Evolutionary conservation across 2,329 filamentous ascomycete species (phyloP), one percentile per base, ranked within the genome.

Genomic region (Lasiodiplodia theobromae): DNA sequence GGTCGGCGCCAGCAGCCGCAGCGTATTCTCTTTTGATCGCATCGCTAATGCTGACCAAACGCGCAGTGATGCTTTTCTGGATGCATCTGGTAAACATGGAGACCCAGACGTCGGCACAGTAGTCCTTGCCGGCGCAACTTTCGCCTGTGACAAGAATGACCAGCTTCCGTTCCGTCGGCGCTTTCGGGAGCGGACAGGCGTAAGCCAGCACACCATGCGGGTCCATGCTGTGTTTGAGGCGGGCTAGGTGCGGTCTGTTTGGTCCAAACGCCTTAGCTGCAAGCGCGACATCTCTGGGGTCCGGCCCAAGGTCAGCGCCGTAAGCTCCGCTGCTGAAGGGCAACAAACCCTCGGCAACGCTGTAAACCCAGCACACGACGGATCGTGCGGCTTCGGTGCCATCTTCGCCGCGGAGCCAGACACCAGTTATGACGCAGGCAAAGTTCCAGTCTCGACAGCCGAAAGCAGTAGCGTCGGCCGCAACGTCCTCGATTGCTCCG

Each of bases 371-470:
- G 4, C 73, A 66, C 3, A 85, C 73, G 2, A 76, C 80, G 67
- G 73, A 74, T 70, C 69, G 78, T 70, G 84, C 79, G 12, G 71
- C 51, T 57, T 79, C 76, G 0, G 80, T 84, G 52, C 74, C 82
- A 70, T 88, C 86, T 75, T 86, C 74, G 11, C 85, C 79, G 18
- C 87, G 85, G 2, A 81, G 80, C 88, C 88, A 91, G 68, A 89
- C 84, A 28, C 86, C 88, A 5, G 88, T 90, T 52, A 91, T 73
- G 5, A 90, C 86, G 71, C 88, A 91, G 56, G 88, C 88, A 78
- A 86, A 90, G 38, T 86, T 82, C 88, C 88, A 91, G 74, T 87
- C 82, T 76, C 88, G 85, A 79, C 85, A 89, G 54, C 88, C 87
- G 66, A 91, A 90, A 66, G 88, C 87, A 68, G 85, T 86, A 31